Base-by-base conservation (phyloP, 352 stramenopile species). In the Phytophthora idaei region DNA sequence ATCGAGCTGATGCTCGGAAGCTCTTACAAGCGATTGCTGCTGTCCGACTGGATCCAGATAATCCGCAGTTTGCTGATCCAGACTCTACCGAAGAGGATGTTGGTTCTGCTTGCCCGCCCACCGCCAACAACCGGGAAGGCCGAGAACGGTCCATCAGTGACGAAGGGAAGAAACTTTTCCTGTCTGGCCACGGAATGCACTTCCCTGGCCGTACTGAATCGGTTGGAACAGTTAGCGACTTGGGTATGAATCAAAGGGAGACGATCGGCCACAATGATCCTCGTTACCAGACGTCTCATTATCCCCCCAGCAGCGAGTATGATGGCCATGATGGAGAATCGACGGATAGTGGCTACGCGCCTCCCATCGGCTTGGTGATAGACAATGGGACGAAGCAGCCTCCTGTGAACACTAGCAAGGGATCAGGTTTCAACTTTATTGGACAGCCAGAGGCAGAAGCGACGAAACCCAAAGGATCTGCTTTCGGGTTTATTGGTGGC, bases 81-180 rank as follows among this genome's bases (percentile, higher is more conserved):
- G 83, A 94, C 53, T 74, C 79, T 8, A 76, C 66, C 28, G 83
- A 92, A 52, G 81, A 89, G 28, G 74, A 80, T 12, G 57, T 77
- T 41, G 81, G 84, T 28, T 67, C 72, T 54, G 68, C 61, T n/a
- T 91, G 82, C 31, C 82, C 84, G 46, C 77, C 75, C 21, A 95
- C 82, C 11, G 82, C 79, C 10, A 92, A 87, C 51, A 81, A 92
- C 60, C 78, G 80, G n/a, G 79, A 80, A 44, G 73, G 69, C 4
- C 78, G 86, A 31, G 78, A 94, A 45, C 85, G 85, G 2, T 87
- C 90, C 11, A 78, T 96, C 17, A 96, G 89, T 50, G 81, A 92
- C 31, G 89, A 96, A 81, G 88, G 88, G 63, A 94, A 94, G 65
- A 80, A 83, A n/a, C 60, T 95, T 3, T 93, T 93, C 57, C 67